A percentile compares a stretch with the other conserved stretches of the same genome.
These are phyloP conservation scores for Ophiostoma sp. DNA, from an alignment of 2,329 filamentous ascomycete species.

Conservation along the genomic window DNA sequence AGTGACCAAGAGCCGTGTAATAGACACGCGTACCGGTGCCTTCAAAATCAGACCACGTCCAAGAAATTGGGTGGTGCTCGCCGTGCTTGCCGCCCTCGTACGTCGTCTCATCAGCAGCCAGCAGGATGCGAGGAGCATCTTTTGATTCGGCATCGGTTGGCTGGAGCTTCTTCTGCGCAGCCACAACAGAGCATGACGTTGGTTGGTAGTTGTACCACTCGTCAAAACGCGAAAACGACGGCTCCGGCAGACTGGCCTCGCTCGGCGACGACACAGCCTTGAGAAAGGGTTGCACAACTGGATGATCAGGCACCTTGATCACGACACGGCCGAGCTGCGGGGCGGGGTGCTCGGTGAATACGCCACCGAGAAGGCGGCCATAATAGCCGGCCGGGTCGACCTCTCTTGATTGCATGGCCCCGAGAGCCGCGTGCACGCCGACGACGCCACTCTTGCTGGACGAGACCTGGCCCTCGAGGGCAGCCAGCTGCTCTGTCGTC, in stretches of 20 bases:
- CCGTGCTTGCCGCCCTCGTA: slow-evolving; percentile 42
- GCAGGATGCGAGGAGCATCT: slow-evolving; percentile 37
- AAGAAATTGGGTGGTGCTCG: slow-evolving; percentile 42
- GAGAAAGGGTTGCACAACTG: slow-evolving; percentile 35
- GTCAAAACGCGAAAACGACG: slow-evolving; percentile 38
- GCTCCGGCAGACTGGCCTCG: slow-evolving; percentile 18
- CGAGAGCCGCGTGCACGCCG: slow-evolving; percentile 43
- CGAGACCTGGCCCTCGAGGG: slow-evolving; percentile 39
- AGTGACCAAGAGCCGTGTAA: slow-evolving; percentile 47
- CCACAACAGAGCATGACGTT: slow-evolving; percentile 20
- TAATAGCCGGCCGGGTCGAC: slow-evolving; percentile 39
- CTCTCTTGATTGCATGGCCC: slow-evolving; percentile 35
- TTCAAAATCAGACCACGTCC: slow-evolving; percentile 44
- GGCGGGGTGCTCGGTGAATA: slow-evolving; percentile 43
- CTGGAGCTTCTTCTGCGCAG: neutral
- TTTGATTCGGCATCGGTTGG: slow-evolving; percentile 33
- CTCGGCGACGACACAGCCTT: slow-evolving; percentile 22
- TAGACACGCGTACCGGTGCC: slow-evolving; percentile 42
- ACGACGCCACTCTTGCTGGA: slow-evolving; percentile 42
- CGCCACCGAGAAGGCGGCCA: slow-evolving; percentile 41
- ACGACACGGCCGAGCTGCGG: slow-evolving; percentile 39
- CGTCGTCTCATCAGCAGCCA: slow-evolving; percentile 40
- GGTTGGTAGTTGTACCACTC: slow-evolving; percentile 47
- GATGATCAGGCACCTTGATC: slow-evolving; percentile 37
- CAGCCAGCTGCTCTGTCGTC: slow-evolving; percentile 36